A percentile compares a stretch with the other conserved stretches of the same genome.
These are phyloP conservation scores for Vigna hirtella DNA, from an alignment of 306 rosid genomes.

Conservation along the genomic window DNA sequence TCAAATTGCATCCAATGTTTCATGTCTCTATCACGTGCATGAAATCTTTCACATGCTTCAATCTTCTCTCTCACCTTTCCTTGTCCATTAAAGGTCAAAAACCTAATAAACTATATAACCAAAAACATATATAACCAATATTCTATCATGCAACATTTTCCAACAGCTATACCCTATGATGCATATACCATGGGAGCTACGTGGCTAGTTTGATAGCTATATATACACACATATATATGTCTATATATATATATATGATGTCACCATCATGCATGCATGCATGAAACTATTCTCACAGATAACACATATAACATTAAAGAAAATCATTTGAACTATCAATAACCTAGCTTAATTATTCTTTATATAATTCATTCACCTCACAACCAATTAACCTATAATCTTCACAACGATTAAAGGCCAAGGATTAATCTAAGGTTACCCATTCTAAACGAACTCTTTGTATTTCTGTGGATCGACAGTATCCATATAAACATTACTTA, in stretches of 20 bases:
- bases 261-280: slow-evolving; percentile 20
- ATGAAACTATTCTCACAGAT: not conserved
- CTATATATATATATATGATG: not conserved
- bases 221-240: not conserved
- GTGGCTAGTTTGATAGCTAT: not conserved
- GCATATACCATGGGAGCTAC: not conserved
- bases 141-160: not conserved
- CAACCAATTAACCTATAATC: too few relatives aligned
- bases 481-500: too few relatives aligned
- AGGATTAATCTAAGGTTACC: too few relatives aligned
- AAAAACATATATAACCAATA: not conserved
- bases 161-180: not conserved
- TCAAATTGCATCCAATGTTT: not conserved
- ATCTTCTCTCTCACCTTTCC: slow-evolving; percentile 11
- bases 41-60: not conserved
- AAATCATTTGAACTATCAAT: not conserved
- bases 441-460: too few relatives aligned
- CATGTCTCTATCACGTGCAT: slow-evolving; percentile 1
- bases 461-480: too few relatives aligned
- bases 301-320: not conserved
- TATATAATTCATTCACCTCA: too few relatives aligned
- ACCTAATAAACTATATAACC: not conserved
- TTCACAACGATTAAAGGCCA: too few relatives aligned
- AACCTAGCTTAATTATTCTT: not conserved
- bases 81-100: not conserved